Conservation (phyloP, 352 stramenopile species). For the Pythium grandisporangium region DNA sequence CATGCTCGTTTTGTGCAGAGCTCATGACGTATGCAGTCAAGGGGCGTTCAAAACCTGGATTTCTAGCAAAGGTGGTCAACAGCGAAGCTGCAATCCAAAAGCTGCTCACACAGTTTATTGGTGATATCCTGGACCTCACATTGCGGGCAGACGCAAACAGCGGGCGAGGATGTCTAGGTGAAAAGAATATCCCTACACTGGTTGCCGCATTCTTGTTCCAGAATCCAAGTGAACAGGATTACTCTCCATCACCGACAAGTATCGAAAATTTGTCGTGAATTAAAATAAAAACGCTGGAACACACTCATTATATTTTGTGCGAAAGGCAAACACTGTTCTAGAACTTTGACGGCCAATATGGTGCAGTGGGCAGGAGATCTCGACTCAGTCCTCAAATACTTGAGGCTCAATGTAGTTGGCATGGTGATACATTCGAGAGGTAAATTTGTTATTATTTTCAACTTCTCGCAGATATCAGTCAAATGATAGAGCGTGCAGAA, state of each 20-base stretch:
- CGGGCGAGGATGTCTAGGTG: conserved; percentile 2
- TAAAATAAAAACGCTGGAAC: not conserved
- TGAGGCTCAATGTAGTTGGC: too few relatives aligned
- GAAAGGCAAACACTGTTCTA: not conserved
- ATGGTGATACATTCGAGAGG: too few relatives aligned
- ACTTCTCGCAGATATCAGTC: too few relatives aligned
- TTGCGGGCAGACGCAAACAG: conserved; percentile 4
- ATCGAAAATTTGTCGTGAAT: not conserved
- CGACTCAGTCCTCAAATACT: too few relatives aligned
- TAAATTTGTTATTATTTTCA: too few relatives aligned
- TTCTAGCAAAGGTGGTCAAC: conserved; percentile 4
- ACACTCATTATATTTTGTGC: not conserved
- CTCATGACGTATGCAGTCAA: conserved; percentile 6
- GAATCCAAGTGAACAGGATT: not conserved
- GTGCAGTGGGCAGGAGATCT: too few relatives aligned
- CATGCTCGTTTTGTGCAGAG: conserved; percentile 5
- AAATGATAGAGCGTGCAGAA: too few relatives aligned
- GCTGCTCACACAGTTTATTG: conserved; percentile 4
- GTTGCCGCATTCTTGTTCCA: conserved; percentile 4
- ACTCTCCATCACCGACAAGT: not conserved
- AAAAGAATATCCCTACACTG: not conserved
- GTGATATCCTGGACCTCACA: conserved; percentile 5
- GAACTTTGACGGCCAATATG: not conserved
- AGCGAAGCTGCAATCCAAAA: not conserved
- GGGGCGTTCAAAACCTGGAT: not conserved